Conservation (phyloP, 805 yeast species). For the Ogataea trehaloabstinens region DNA sequence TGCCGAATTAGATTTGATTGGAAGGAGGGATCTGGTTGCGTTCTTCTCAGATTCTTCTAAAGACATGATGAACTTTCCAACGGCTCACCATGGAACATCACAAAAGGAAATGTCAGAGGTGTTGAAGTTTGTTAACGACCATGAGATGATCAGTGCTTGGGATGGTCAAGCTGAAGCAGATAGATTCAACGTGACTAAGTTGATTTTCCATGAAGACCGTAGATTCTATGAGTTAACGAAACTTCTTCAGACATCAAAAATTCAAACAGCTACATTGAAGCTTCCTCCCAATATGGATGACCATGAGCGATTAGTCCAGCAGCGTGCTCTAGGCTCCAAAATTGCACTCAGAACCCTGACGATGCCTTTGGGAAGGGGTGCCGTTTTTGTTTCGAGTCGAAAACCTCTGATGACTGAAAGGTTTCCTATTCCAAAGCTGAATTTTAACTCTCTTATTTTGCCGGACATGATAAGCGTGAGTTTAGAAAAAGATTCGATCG, state of each 20-base stretch:
- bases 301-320: slow-evolving; percentile 51
- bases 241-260: slow-evolving; percentile 65
- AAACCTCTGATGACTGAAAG: slow-evolving; percentile 82
- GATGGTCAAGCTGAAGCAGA: slow-evolving; percentile 72
- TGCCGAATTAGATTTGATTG: slow-evolving; percentile 55
- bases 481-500: slow-evolving; percentile 51
- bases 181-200: slow-evolving; percentile 60
- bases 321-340: slow-evolving; percentile 55
- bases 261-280: slow-evolving; percentile 50
- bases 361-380: slow-evolving; percentile 75
- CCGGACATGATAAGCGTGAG: slow-evolving; percentile 66
- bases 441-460: slow-evolving; percentile 60
- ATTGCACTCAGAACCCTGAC: slow-evolving; percentile 73
- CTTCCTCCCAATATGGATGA: slow-evolving; percentile 45
- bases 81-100: slow-evolving; percentile 5
- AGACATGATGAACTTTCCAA: slow-evolving; percentile 4
- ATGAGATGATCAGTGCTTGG: slow-evolving; percentile 57
- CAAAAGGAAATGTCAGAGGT: slow-evolving; percentile 43
- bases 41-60: slow-evolving; percentile 12
- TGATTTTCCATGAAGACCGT: slow-evolving; percentile 75
- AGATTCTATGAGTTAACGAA: slow-evolving; percentile 75
- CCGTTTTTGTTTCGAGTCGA: slow-evolving; percentile 63
- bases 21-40: slow-evolving; percentile 58
- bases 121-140: slow-evolving; percentile 37
- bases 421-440: slow-evolving; percentile 74